Evolutionary conservation across 2,329 filamentous ascomycete genomes (phyloP), one percentile per base, ranked within the genome.

Genomic region (Diaporthe sp.): DNA sequence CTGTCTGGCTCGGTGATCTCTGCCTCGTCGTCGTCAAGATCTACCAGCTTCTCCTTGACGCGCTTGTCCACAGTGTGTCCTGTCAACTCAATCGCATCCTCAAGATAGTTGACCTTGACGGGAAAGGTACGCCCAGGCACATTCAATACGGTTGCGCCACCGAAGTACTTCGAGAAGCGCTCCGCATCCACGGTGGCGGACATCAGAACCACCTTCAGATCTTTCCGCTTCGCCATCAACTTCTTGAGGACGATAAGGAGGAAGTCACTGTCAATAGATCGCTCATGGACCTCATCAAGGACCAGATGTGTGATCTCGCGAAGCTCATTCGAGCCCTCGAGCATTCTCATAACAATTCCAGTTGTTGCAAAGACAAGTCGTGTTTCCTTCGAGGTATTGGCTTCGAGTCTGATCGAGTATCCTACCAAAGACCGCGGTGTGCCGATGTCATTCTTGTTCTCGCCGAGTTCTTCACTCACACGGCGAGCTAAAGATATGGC

Each of bases 221-320:
- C 94, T 76, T 93, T 93, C 72, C 96, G 90, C 78, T 91, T 90
- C 42, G 90, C 83, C 85, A 98, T 90, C 5, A 99, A 87, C 77
- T 96, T 94, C 81, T 95, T 95, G 69, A 99, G 89, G 1, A 98
- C 94, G 79, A 99, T 97, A 22, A 99, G 89, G 46, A 99, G 87
- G 82, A 99, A 98, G 82, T 99, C 97, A 74, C 96, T 98, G 82
- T 99, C 97, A 79, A 99, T 98, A 17, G 95, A 94, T 77, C 96
- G 92, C 83, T 99, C 97, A 81, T 99, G 97, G 3, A 98, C 96
- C 84, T 99, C 97, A 81, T 99, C 97, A n/a, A 99, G 92, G 61
- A 99, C 92, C 76, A 99, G 86, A 85, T 98, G 97, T 0, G 96
- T 98, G 71, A 99, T 93, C 78, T 98, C 96, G 74, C 92, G 90